Evolutionary conservation across 495 filamentous ascomycete species (phyloP), one percentile per base, ranked within the genome.

Genomic region (Neurospora tetrasperma): DNA sequence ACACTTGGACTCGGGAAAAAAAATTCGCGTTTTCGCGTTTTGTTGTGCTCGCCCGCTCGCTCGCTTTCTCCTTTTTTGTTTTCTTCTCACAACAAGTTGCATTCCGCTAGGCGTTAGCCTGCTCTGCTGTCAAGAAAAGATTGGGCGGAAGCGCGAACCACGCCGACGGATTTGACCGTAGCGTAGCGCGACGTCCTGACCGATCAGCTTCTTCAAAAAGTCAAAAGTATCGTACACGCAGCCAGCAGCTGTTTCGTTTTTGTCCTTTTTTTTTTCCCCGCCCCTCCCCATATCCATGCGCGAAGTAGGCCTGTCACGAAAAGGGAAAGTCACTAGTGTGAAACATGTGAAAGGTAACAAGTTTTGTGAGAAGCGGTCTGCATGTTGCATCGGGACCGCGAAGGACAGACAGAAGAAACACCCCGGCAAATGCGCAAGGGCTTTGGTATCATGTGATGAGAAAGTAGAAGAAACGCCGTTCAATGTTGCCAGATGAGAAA

Each of bases 391-490:
- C 35, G 12, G 23, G 14, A 66, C 54, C 54, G 54, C 54, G 48
- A 59, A 54, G 46, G 46, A 23, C 46, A 71, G 41, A 20, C 43
- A 38, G 70, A 71, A 54, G 42, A 66, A 71, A 69, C 27, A 71
- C 54, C 54, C 54, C 27, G 31, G 54, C 54, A 66, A 66, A 66
- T 66, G 12, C 27, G 16, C 27, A 31, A 66, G 54, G 62, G 72
- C 76, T 75, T 71, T 79, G 76, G 76, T 78, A 79, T 79, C 78
- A 78, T 77, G 20, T 74, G 71, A 69, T 74, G 69, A 76, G 69
- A 74, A 69, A 62, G 2, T 31, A 40, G 42, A n/a, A 69, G 54
- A 71, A 54, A 75, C 72, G 70, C 73, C 73, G 70, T 42, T 71
- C 42, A 70, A 14, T 27, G 23, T 35, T 74, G 42, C 41, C 70